A percentile compares a stretch with the other conserved stretches of the same genome.
Conservation (phyloP, 139 green algal genomes). For the Micractinium sp. region DNA sequence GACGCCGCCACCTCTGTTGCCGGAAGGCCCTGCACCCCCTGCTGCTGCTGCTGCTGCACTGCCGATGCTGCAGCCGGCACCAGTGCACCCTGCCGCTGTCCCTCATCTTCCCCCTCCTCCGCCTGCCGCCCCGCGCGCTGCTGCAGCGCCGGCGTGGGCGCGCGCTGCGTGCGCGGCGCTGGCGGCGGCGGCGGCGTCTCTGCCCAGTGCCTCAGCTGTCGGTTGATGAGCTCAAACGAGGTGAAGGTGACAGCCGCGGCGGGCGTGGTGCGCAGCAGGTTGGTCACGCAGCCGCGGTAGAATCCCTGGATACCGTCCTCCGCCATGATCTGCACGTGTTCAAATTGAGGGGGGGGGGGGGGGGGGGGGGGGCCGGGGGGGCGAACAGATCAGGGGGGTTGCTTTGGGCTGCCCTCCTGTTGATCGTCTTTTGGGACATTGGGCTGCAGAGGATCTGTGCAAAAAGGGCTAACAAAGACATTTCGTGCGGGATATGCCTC, state of each 20-base stretch:
- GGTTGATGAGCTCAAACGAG: constrained; percentile 93
- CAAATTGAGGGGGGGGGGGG: neutral
- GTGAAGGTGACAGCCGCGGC: constrained; percentile 98
- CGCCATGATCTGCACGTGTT: constrained; percentile 40
- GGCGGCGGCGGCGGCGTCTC: neutral
- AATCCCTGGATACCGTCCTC: constrained; percentile 75
- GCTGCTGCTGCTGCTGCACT: neutral
- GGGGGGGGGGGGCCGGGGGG: neutral
- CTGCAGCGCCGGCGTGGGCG: neutral
- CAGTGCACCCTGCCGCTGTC: neutral
- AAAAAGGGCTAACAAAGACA: too few relatives aligned
- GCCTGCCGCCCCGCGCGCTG: neutral
- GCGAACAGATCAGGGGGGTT: too few relatives aligned
- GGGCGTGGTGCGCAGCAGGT: constrained; percentile 95
- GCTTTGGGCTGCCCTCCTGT: too few relatives aligned
- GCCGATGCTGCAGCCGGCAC: neutral
- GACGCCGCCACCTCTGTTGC: neutral
- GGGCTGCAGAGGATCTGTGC: too few relatives aligned
- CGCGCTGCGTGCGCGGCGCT: neutral
- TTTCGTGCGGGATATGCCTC: too few relatives aligned
- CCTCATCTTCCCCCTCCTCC: neutral
- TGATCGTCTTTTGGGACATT: too few relatives aligned
- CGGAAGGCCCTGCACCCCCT: neutral
- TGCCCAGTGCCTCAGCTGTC: constrained; percentile 63
- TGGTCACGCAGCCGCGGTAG: constrained; percentile 88